These are phyloP conservation scores for Linnemannia schmuckeri DNA, from an alignment of 192 early-diverging fungal species.

Conservation along the genomic window DNA sequence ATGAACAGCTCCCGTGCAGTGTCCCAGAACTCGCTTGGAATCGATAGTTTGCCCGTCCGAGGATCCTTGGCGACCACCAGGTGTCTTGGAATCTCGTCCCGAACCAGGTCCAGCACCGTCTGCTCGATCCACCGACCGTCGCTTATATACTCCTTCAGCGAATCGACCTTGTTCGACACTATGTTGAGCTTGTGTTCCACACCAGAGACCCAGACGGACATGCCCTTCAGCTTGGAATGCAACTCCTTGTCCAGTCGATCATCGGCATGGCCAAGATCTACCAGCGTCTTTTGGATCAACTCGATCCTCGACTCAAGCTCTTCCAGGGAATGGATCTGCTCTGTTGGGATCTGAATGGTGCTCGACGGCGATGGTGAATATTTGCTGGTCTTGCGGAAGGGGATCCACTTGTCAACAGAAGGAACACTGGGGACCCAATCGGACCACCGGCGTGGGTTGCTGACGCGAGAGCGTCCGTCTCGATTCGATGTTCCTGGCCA, in stretches of 20 bases:
- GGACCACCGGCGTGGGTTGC: neutral
- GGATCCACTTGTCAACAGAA: conserved; percentile 34
- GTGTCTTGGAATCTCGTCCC: conserved; percentile 38
- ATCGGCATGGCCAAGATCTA: conserved; percentile 18
- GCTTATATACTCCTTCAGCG: conserved; percentile 21
- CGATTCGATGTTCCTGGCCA: neutral
- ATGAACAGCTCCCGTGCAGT: conserved; percentile 34
- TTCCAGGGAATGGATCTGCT: conserved; percentile 32
- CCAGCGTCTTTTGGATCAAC: conserved; percentile 38
- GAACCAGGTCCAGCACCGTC: conserved; percentile 31
- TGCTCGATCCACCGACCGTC: conserved; percentile 47
- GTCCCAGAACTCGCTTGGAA: conserved; percentile 42
- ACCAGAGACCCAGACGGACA: conserved; percentile 19
- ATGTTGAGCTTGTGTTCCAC: conserved; percentile 25
- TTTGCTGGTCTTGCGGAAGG: neutral
- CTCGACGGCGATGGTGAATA: neutral
- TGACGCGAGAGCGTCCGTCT: too few species aligned
- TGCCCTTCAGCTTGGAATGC: neutral
- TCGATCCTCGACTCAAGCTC: conserved; percentile 36
- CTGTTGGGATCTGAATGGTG: conserved; percentile 30
- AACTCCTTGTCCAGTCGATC: conserved; percentile 18
- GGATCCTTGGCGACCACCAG: conserved; percentile 39
- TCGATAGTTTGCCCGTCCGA: conserved; percentile 23
- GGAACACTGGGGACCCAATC: conserved; percentile 39
- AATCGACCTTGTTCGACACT: conserved; percentile 23